Base-by-base conservation (phyloP, 164 flowering plant genomes). In the Aristolochia californica region DNA sequence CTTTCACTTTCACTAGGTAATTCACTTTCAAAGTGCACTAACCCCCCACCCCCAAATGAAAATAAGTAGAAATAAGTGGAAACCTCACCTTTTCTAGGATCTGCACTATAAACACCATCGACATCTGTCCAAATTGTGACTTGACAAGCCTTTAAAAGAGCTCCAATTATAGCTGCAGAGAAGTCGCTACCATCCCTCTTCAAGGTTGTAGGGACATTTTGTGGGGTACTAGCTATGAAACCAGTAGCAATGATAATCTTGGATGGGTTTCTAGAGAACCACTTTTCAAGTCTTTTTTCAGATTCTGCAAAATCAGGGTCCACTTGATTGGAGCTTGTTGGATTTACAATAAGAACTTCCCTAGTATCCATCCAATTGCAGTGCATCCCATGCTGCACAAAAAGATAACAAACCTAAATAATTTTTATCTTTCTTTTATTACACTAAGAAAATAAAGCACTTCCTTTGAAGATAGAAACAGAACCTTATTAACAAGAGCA, bases 121-220 rank as follows among this genome's bases (percentile, higher is more conserved):
- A 93, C 99, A 66, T 89, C 99, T 23, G 99, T 93, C 99, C 97
- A 93, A 63, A 93, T 93, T 59, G 99, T 93, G 61, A 93, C 95
- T 70, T 84, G 88, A 25, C 80, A 75, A 43, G 99, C 96, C 75
- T 70, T 75, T 40, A 93, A 62, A 5, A 93, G 75, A 57, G 96
- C 84, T 62, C 99, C 99, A 88, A 93, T 83, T 58, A 93, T 89
- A 61, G 99, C 96, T 28, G 99, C 97, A 64, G 99, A 93, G 65
- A 93, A 93, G 69, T 93, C 97, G 71, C 99, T 93, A 52, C 99
- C 99, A 75, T 93, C 99, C 75, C 99, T 78, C 69, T 89, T 93
- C 77, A 93, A 75, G 57, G 99, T 93, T 51, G 97, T 93, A 23
- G 99, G 97, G 52, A 93, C 90, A 68, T 84, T 84, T 59, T 87